phyloP scores from a whole-genome alignment of 352 stramenopile genomes.

The Globisporangium spiculum region DNA sequence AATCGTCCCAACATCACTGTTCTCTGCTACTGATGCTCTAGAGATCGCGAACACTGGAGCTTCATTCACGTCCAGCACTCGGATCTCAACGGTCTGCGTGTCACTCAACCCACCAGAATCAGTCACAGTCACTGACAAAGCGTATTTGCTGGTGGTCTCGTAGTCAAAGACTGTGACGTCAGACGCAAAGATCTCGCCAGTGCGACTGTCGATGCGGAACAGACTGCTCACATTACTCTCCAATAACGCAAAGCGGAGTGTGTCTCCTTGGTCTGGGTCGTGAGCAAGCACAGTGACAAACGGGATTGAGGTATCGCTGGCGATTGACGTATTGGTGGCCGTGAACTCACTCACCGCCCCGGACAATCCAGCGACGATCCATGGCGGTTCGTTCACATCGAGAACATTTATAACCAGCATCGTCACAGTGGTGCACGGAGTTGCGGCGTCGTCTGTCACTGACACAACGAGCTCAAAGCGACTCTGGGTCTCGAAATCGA shows the following conservation, averaged over 20 bases:
- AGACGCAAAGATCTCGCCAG: constrained; percentile 34
- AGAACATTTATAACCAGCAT: constrained; percentile 16
- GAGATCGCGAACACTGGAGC: constrained; percentile 30
- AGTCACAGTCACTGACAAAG: constrained; percentile 12
- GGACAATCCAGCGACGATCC: constrained; percentile 22
- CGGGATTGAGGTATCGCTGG: constrained; percentile 21
- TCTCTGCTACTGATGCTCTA: constrained; percentile 19
- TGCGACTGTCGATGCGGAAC: constrained; percentile 41
- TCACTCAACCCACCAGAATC: constrained; percentile 33
- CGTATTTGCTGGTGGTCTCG: constrained; percentile 24
- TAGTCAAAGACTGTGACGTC: constrained; percentile 44
- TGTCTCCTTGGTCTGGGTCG: constrained; percentile 10
- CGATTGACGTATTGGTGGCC: background rate
- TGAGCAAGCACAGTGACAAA: constrained; percentile 21
- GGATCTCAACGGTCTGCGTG: constrained; percentile 28
- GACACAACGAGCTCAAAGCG: constrained; percentile 6
- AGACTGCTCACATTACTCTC: constrained; percentile 23
- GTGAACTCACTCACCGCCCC: constrained; percentile 43
- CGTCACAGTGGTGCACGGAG: constrained; percentile 5
- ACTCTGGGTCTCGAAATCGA: constrained; percentile 13
- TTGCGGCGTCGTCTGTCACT: constrained; percentile 5
- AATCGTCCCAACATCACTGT: constrained; percentile 19
- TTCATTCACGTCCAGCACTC: constrained; percentile 46
- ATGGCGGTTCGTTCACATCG: constrained; percentile 50
- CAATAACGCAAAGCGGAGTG: constrained; percentile 17